Base-by-base conservation (phyloP, 371 early-diverging fungal genomes). In the Dinochytrium kinnereticum region DNA sequence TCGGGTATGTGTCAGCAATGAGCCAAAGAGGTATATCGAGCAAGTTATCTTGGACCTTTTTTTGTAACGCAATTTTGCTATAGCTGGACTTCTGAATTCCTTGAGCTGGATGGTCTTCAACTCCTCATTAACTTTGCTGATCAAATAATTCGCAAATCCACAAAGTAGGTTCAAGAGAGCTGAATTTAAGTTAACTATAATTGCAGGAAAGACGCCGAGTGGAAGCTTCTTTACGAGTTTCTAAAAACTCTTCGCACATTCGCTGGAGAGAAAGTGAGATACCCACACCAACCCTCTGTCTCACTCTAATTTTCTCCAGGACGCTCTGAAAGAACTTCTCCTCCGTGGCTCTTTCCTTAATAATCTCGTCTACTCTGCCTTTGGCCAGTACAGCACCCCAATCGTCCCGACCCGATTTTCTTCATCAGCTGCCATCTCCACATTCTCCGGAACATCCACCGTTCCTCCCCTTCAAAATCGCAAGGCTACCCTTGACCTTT, bases 21-120 rank as follows among this genome's bases (percentile, higher is more conserved):
- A 61, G 64, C 64, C 64, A 2, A 21, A 61, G 34, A 61, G 64
- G 64, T 53, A 53, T n/a, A n/a, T n/a, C n/a, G n/a, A n/a, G n/a
- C n/a, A n/a, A n/a, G n/a, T n/a, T n/a, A n/a, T n/a, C n/a, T n/a
- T n/a, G n/a, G n/a, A n/a, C n/a, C n/a, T n/a, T n/a, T n/a, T n/a
- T n/a, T n/a, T n/a, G n/a, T n/a, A n/a, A n/a, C n/a, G n/a, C n/a
- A n/a, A n/a, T n/a, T n/a, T n/a, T n/a, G n/a, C n/a, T n/a, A n/a
- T n/a, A 53, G 55, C 55, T 61, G 64, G 64, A 61, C 64, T 3
- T 19, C 24, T 13, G 36, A 61, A 28, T 61, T 61, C 34, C 15
- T 61, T 7, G 24, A 7, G 5, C 33, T 31, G 19, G 64, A 28
- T 31, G 64, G 64, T 61, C 34, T 61, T 38, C 21, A 21, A 19